Conservation (phyloP, 768 basidiomycete species). For the Lyophyllum decastes region DNA sequence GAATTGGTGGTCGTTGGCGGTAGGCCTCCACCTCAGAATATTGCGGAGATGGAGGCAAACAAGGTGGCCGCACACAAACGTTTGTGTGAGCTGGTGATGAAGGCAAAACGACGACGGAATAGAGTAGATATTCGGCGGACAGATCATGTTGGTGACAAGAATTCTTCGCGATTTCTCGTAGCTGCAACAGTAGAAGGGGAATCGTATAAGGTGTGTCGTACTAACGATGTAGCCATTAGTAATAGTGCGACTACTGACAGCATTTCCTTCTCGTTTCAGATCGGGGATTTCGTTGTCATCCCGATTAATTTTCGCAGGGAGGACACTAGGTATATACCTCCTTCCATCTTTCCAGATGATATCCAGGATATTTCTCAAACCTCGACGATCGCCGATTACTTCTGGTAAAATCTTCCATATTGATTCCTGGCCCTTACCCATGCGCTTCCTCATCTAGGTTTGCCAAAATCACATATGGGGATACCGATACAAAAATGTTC, state of each 20-base stretch:
- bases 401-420: conserved; percentile 48
- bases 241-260: neutral
- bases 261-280: neutral
- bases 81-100: conserved; percentile 29
- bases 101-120: conserved; percentile 24
- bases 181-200: conserved; percentile 44
- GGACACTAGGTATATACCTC: conserved; percentile 24
- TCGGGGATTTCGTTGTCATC: conserved; percentile 61
- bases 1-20: conserved; percentile 54
- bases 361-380: conserved; percentile 33
- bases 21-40: conserved; percentile 30
- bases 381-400: conserved; percentile 54
- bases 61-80: conserved; percentile 23
- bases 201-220: conserved; percentile 40
- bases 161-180: conserved; percentile 34
- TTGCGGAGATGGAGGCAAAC: conserved; percentile 24
- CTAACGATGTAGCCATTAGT: no score
- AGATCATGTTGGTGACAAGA: conserved; percentile 30
- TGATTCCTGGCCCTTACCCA: neutral
- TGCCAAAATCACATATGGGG: conserved; percentile 59
- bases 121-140: conserved; percentile 28
- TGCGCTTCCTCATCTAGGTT: conserved; percentile 55
- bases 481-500: conserved; percentile 38
- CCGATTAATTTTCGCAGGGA: conserved; percentile 31
- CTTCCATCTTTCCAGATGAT: conserved; percentile 33